Conservation (phyloP, 2,329 filamentous ascomycete species). For the Curvularia eragrostidis region DNA sequence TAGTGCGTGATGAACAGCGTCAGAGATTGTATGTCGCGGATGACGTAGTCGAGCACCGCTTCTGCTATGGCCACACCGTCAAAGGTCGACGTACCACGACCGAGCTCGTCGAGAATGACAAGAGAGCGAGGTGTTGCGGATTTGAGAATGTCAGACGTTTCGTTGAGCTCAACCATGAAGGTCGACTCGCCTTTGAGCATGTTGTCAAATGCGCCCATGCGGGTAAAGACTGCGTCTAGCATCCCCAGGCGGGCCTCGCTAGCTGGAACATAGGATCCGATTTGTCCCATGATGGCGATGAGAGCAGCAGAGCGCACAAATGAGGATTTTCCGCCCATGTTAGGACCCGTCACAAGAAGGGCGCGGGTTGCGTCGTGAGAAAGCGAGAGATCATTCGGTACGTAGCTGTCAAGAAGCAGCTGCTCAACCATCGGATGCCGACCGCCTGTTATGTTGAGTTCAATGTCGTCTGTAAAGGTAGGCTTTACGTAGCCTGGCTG, state of each 20-base stretch:
- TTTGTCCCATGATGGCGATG: constrained; percentile 90
- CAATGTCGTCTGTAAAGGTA: constrained; percentile 67
- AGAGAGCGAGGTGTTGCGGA: constrained; percentile 83
- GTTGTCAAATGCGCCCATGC: constrained; percentile 96
- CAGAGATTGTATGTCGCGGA: constrained; percentile 74
- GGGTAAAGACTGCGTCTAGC: constrained; percentile 89
- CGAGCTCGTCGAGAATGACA: constrained; percentile 93
- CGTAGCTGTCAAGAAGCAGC: constrained; percentile 82
- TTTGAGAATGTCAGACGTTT: constrained; percentile 90
- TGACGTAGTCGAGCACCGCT: constrained; percentile 84
- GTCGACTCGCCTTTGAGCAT: constrained; percentile 94
- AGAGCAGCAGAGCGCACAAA: constrained; percentile 93
- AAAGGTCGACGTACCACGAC: constrained; percentile 90
- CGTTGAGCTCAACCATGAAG: constrained; percentile 97
- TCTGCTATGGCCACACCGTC: constrained; percentile 96
- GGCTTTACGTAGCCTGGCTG: constrained; percentile 90
- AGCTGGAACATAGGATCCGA: constrained; percentile 93
- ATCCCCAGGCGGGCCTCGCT: constrained; percentile 76
- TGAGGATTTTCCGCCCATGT: constrained; percentile 99
- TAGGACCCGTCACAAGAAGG: constrained; percentile 91
- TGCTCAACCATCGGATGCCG: constrained; percentile 97
- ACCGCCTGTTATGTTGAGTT: constrained; percentile 74
- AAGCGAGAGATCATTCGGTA: constrained; percentile 84
- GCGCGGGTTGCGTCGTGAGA: constrained; percentile 65
- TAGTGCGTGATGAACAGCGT: constrained; percentile 99